phyloP scores from a whole-genome alignment of 805 yeast species.

The Starmerella sirachaensis region DNA sequence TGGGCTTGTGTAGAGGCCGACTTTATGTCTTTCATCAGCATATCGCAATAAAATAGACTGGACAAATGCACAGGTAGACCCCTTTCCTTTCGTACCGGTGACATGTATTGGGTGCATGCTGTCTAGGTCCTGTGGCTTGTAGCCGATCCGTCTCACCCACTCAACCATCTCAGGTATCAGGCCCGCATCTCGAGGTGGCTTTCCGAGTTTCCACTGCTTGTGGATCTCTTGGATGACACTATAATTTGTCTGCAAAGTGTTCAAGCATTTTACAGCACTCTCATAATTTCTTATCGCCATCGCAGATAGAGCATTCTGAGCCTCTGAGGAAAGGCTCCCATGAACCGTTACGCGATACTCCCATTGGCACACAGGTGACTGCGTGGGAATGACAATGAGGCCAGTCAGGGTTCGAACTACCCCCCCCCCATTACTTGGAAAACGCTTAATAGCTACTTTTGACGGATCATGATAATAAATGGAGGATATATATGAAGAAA shows the following conservation, averaged over 20 bases:
- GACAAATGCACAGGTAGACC: conserved; percentile 92
- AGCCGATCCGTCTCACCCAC: conserved; percentile 63
- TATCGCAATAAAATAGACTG: conserved; percentile 68
- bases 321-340: too few relatives aligned
- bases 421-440: too few relatives aligned
- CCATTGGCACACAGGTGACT: too few relatives aligned
- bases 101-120: conserved; percentile 72
- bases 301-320: conserved; percentile 4
- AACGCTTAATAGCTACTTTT: too few relatives aligned
- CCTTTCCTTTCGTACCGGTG: conserved; percentile 98
- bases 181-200: conserved; percentile 42
- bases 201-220: conserved; percentile 40
- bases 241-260: conserved; percentile 80
- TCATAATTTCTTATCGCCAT: conserved; percentile 27
- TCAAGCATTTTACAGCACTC: conserved; percentile 78
- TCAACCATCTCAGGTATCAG: conserved; percentile 78
- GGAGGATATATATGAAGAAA: too few relatives aligned
- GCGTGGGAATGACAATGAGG: too few relatives aligned
- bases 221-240: conserved; percentile 77
- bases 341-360: too few relatives aligned
- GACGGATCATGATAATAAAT: too few relatives aligned
- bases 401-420: too few relatives aligned
- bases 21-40: conserved; percentile 34
- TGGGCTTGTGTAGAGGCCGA: conserved; percentile 94
- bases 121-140: conserved; percentile 54